Base-by-base conservation (phyloP, 129 eudicot genomes). In the Kitagawia praeruptora region DNA sequence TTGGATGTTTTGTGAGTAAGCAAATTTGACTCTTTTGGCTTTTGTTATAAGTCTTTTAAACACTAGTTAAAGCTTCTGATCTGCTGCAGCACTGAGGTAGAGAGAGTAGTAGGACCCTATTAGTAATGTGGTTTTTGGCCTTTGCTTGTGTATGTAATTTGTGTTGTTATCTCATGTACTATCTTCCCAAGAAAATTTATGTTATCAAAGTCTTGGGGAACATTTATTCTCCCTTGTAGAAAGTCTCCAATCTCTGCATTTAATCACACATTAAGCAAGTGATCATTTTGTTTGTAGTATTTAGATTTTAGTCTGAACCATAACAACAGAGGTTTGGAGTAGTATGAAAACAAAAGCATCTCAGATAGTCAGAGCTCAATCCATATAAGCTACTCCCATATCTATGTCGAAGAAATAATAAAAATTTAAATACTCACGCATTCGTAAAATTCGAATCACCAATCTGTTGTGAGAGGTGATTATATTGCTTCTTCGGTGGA, bases 21-120 rank as follows among this genome's bases (percentile, higher is more conserved):
- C 77, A 84, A 81, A 83, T 83, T 81, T 78, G 77, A 80, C 80
- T 79, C 77, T 86, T 78, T 78, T 83, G 82, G 82, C 82, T 70
- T 76, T 77, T 81, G 77, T 34, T 47, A 18, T 47, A 69, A 82
- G 80, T 78, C 80, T 72, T 80, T 81, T 67, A 42, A 78, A 78
- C 23, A 64, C 75, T 44, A 45, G 61, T 61, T 61, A 78, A 64
- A 78, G 75, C 47, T 77, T 61, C 73, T 58, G 73, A 28, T 69
- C 39, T 58, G 41, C 77, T 46, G 77, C 47, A 76, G 47, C 79
- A 76, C 69, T 76, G 28, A 3, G 67, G 73, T 5, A 1, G 39
- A 34, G 25, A 70, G 34, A 31, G 34, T 19, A 12, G 73, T 67
- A 47, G 73, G 80, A 13, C 56, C 74, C 81, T 23, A 18, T 78